phyloP scores from a whole-genome alignment of 192 early-diverging fungal genomes.

The Linnemannia elongata region DNA sequence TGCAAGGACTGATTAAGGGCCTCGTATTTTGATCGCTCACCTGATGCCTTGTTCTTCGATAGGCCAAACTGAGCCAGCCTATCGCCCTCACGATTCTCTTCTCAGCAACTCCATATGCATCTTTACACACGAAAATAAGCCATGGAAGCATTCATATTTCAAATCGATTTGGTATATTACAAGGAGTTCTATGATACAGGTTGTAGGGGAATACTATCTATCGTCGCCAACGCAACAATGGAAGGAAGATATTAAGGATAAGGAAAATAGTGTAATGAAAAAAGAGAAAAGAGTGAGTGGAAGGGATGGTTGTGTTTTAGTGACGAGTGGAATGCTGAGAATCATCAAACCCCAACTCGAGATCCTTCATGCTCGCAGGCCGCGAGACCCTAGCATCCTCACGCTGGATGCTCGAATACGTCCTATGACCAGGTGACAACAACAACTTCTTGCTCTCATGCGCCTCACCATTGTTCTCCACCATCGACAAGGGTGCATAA shows the following conservation, averaged over 20 bases:
- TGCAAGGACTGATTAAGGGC: too few species aligned
- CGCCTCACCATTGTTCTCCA: conserved; percentile 31
- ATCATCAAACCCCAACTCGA: conserved; percentile 17
- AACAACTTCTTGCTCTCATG: background rate
- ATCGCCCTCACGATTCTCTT: too few species aligned
- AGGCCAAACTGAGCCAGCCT: too few species aligned
- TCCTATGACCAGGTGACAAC: conserved; percentile 19
- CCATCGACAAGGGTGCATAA: conserved; percentile 38
- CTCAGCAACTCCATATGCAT: background rate
- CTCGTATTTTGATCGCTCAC: too few species aligned
- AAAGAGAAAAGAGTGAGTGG: background rate
- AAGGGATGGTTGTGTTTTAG: background rate
- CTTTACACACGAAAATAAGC: background rate
- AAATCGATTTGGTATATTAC: background rate
- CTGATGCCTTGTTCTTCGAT: too few species aligned
- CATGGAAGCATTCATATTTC: background rate
- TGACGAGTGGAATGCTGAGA: background rate
- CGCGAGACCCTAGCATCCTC: background rate
- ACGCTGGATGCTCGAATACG: conserved; percentile 13
- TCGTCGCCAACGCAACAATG: background rate
- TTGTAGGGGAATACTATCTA: background rate
- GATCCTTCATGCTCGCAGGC: conserved; percentile 27
- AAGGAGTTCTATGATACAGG: background rate
- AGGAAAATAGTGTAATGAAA: background rate
- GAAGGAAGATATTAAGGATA: background rate